Conservation (phyloP, 768 basidiomycete genomes). For the Leucocoprinus birnbaumii region DNA sequence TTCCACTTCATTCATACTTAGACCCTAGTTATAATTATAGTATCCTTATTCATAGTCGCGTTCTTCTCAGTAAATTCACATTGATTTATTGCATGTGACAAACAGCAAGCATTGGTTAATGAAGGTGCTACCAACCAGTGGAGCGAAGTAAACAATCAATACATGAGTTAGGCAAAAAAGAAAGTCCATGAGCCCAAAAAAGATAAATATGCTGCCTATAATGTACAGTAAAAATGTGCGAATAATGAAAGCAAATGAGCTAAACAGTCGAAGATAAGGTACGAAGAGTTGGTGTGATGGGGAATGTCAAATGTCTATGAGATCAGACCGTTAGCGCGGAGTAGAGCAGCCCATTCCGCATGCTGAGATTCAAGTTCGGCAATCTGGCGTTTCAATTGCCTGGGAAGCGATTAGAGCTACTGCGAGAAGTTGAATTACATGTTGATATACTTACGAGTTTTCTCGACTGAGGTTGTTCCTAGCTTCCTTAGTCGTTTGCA, state of each 20-base stretch:
- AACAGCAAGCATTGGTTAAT: not conserved
- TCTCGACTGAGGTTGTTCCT: constrained; percentile 74
- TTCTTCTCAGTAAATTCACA: not conserved
- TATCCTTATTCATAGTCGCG: constrained; percentile 2
- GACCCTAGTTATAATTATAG: not conserved
- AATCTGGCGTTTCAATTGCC: constrained; percentile 67
- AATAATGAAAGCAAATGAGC: not conserved
- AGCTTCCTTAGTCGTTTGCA: constrained; percentile 70
- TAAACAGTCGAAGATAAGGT: not conserved
- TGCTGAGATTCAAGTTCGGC: constrained; percentile 71
- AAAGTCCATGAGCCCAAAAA: constrained; percentile 3
- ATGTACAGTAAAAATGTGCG: constrained; percentile 6
- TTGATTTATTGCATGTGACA: not conserved
- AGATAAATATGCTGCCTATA: not conserved
- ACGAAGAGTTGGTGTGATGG: not conserved
- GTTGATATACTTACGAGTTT: constrained; percentile 61
- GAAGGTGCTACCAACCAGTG: not conserved
- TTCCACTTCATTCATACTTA: not conserved
- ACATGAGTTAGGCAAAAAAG: not conserved
- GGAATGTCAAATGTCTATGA: constrained; percentile 11
- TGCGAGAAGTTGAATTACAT: not conserved
- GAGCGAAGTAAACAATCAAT: not conserved
- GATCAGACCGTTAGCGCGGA: constrained; percentile 47
- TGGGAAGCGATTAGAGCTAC: constrained; percentile 24
- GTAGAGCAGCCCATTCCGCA: constrained; percentile 76